Base-by-base conservation (phyloP, 2,329 filamentous ascomycete genomes). In the Colletotrichum siamense region DNA sequence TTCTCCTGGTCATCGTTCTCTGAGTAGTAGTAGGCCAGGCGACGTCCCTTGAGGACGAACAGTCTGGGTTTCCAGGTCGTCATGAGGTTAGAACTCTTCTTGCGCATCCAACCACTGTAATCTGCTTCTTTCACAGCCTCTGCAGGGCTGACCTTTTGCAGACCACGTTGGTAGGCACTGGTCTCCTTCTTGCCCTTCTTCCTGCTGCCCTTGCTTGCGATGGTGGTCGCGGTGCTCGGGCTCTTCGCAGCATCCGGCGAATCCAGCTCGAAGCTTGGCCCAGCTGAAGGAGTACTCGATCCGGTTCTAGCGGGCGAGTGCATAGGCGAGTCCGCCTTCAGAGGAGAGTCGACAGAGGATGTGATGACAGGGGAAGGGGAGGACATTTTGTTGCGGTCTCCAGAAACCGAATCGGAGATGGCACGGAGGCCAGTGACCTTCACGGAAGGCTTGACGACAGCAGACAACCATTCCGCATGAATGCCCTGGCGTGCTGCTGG, bases 21-120 rank as follows among this genome's bases (percentile, higher is more conserved):
- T 1, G 95, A 95, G 84, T 99, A 99, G 86, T 98, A 99, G 87
- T 99, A 99, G 1, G 96, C 96, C 34, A 99, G 88, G 6, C 97
- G 93, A 69, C 96, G 93, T 34, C 97, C 97, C 81, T 96, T 96
- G 74, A 99, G 91, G 9, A 99, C 94, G 82, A 99, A 99, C n/a
- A 99, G 90, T 15, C 97, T 93, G 15, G 96, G 95, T 82, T 99
- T 99, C 97, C 97, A 99, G 3, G 96, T 98, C 4, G 96, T 96
- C 94, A 99, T 98, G 39, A 99, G 89, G 81, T 96, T 97, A 2
- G 95, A 96, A 76, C 95, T 98, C 85, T 98, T 96, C 90, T 99
- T 99, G 89, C 97, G 99, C 97, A 99, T 99, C 97, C 97, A 99
- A 2, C 97, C 97, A 81, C 94, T 96, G 84, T 98, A 99, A 82